A percentile compares a stretch with the other conserved stretches of the same genome.
Conservation (phyloP, 495 filamentous ascomycete species). For the Aspergillus mulundensis region DNA sequence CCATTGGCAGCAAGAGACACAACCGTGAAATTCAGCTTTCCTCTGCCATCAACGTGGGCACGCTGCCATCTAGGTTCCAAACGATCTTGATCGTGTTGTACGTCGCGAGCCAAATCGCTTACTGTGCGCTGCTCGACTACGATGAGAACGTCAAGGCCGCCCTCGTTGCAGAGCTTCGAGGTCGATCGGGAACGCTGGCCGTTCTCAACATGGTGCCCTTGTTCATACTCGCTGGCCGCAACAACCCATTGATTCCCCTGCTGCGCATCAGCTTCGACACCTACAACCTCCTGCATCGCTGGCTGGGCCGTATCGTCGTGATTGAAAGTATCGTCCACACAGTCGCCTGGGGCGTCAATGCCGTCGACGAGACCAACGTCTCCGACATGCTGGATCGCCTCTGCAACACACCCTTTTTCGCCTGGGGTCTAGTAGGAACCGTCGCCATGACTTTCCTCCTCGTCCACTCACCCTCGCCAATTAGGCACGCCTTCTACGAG, state of each 20-base stretch:
- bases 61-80: constrained; percentile 82
- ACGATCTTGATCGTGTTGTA: constrained; percentile 69
- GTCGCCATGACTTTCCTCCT: constrained; percentile 58
- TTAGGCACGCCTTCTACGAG: constrained; percentile 89
- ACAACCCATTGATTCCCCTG: constrained; percentile 84
- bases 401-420: constrained; percentile 57
- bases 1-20: constrained; percentile 76
- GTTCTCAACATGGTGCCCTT: constrained; percentile 89
- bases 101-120: constrained; percentile 70
- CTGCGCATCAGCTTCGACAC: constrained; percentile 92
- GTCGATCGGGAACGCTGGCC: constrained; percentile 78
- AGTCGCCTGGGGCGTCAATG: constrained; percentile 60
- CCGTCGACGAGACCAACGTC: constrained; percentile 37
- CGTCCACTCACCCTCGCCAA: constrained; percentile 68
- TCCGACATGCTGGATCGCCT: constrained; percentile 55
- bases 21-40: constrained; percentile 87
- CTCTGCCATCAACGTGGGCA: constrained; percentile 80
- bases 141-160: constrained; percentile 43
- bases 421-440: constrained; percentile 48
- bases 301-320: constrained; percentile 86
- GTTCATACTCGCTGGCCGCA: constrained; percentile 82
- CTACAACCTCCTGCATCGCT: constrained; percentile 91
- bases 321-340: constrained; percentile 75
- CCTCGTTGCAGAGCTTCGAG: constrained; percentile 66
- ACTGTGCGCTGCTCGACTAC: constrained; percentile 72